Evolutionary conservation across 2,329 filamentous ascomycete species (phyloP), one percentile per base, ranked within the genome.

Genomic region (Pleurostoma richardsiae): DNA sequence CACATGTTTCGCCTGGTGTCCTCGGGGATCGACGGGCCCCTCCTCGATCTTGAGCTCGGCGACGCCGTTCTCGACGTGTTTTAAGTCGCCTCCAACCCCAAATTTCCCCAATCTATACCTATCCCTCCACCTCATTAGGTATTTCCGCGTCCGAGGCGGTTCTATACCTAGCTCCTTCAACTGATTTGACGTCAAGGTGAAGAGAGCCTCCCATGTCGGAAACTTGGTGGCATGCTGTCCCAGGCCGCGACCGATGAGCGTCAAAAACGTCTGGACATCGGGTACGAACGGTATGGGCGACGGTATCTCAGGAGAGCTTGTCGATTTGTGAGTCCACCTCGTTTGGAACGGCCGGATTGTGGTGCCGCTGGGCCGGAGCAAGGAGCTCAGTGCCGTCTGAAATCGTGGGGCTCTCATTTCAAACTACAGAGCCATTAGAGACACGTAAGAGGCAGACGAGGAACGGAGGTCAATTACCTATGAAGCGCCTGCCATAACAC

Each of bases 171-270:
- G 76, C 57, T 92, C 85, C 54, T 84, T 83, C 54, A 99, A 76
- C 68, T 97, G 84, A 40, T 76, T 66, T 19, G 88, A 90, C 27
- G 82, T 84, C 53, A 94, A 76, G 41, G 84, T 84, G 77, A 97
- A 97, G 41, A 99, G 82, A 5, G 88, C 81, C 45, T 94, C 86
- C 94, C 94, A 97, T 8, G 86, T 85, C 3, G 88, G 83, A 58
- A 99, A 89, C 68, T 97, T 97, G 68, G 81, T 76, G 42, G 86
- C 80, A 72, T 96, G 89, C 61, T 86, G 82, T 60, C 79, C 83
- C 58, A 96, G 82, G 57, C 85, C 85, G 53, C 94, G 91, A 57
- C 94, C 94, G 68, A 97, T 96, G 49, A 96, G 76, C 33, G 80
- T 89, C 52, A 97, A 84, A 68, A 99, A 96, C 11, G 91, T 94